Conservation (phyloP, 257 asterid species). For the Lycium ferocissimum region DNA sequence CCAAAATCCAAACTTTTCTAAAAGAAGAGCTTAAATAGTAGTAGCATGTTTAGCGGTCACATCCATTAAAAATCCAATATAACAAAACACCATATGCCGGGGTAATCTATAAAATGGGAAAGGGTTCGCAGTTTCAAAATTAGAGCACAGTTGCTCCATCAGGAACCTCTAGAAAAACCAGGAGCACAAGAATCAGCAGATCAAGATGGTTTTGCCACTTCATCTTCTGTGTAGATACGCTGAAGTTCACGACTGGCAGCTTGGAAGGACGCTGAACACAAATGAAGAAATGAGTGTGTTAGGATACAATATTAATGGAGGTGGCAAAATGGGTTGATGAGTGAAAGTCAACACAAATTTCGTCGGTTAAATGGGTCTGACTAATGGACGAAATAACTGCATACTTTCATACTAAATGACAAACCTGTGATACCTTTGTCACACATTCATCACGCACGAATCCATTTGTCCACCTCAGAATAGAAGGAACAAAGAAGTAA, state of each 20-base stretch:
- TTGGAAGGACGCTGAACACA: constrained; percentile 60
- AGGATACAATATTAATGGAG: constrained; percentile 17
- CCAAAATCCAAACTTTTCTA: not conserved
- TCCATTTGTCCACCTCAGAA: not conserved
- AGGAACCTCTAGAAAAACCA: not conserved
- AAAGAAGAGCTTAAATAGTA: not conserved
- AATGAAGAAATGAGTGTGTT: not conserved
- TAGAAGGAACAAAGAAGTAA: not conserved
- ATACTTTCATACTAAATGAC: not conserved
- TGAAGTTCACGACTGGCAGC: constrained; percentile 68
- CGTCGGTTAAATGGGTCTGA: not conserved
- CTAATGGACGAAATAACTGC: not conserved
- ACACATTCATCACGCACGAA: not conserved
- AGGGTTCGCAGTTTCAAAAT: not conserved
- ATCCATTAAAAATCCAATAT: not conserved
- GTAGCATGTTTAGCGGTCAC: not conserved
- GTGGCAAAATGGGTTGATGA: not conserved
- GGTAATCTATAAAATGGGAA: not conserved
- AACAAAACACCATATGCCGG: not conserved
- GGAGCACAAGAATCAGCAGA: not conserved
- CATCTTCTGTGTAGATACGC: constrained; percentile 63
- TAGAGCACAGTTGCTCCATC: not conserved
- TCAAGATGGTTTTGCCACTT: constrained; percentile 46
- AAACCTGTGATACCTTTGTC: not conserved
- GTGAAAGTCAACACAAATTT: not conserved